Percentiles rank a stretch among this genome's conserved stretches.
Conservation (phyloP, 768 basidiomycete species). For the Rhizopogon vinicolor region DNA sequence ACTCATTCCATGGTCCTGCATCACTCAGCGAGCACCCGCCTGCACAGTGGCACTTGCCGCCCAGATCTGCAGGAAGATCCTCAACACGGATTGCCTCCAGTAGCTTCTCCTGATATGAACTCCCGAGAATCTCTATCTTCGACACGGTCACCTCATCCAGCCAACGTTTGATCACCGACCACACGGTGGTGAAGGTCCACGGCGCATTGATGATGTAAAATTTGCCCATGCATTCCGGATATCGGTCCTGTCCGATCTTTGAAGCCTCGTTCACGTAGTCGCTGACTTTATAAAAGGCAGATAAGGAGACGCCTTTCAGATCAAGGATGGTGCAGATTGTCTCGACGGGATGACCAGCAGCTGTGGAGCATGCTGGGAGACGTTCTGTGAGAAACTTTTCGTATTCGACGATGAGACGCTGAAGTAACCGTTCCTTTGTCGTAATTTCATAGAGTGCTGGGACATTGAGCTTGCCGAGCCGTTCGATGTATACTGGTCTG, state of each 20-base stretch:
- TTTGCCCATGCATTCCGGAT: constrained; percentile 94
- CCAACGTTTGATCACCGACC: constrained; percentile 88
- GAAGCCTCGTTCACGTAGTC: constrained; percentile 81
- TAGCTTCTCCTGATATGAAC: constrained; percentile 64
- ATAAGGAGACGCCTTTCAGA: constrained; percentile 63
- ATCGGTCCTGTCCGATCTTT: constrained; percentile 82
- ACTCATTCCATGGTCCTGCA: constrained; percentile 84
- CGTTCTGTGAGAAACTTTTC: constrained; percentile 82
- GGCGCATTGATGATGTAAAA: constrained; percentile 99
- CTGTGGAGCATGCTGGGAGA: constrained; percentile 70
- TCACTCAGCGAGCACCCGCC: constrained; percentile 87
- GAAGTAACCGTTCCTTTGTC: constrained; percentile 81
- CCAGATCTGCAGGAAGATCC: constrained; percentile 82
- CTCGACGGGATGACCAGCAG: constrained; percentile 84
- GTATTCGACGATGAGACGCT: constrained; percentile 90
- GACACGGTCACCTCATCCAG: constrained; percentile 91
- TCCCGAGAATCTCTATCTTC: constrained; percentile 90
- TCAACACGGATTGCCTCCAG: constrained; percentile 78
- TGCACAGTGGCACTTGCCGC: constrained; percentile 72
- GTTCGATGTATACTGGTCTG: constrained; percentile 93
- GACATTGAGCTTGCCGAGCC: constrained; percentile 86
- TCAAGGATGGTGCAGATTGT: constrained; percentile 98
- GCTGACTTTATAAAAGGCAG: constrained; percentile 87
- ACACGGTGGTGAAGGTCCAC: constrained; percentile 86
- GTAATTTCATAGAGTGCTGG: constrained; percentile 77